Base-by-base conservation (phyloP, 148 eudicot species). In the Pouteria glomerata region DNA sequence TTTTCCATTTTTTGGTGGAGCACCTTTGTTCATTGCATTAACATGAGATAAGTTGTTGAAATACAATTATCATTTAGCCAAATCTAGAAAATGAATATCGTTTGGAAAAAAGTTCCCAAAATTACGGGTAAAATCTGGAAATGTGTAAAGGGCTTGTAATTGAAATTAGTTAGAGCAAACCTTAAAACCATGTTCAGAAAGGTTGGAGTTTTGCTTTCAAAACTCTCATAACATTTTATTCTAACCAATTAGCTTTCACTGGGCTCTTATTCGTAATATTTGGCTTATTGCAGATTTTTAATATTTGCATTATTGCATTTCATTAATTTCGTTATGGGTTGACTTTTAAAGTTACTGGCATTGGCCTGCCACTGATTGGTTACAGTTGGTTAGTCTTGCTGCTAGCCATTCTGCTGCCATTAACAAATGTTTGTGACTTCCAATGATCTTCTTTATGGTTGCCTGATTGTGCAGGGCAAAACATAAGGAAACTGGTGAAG, bases 401-500 rank as follows among this genome's bases (percentile, higher is more conserved):
- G n/a, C n/a, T n/a, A n/a, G n/a, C n/a, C n/a, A n/a, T n/a, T n/a
- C n/a, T n/a, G n/a, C n/a, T n/a, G n/a, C n/a, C n/a, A n/a, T n/a
- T n/a, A n/a, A n/a, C n/a, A n/a, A n/a, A n/a, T n/a, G n/a, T n/a
- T n/a, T n/a, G n/a, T n/a, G n/a, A n/a, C n/a, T n/a, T n/a, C n/a
- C n/a, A 1, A 42, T 58, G 16, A 6, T 41, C 14, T 24, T 7
- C 39, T 61, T 34, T 35, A 27, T 19, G 19, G n/a, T 60, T 70
- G 63, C 23, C 56, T 56, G 31, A 4, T 39, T 14, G 50, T 73
- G 2, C 72, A 86, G 90, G 87, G 63, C 90, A 86, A 78, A 86
- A 86, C 83, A 84, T 84, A 1, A 77, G 87, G 26, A 84, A 84
- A 50, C 63, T 86, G 74, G 81, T 86, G 19, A 86, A 86, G 63